Conservation (phyloP, 2,329 filamentous ascomycete species). For the Cladosporium cucumerinum region DNA sequence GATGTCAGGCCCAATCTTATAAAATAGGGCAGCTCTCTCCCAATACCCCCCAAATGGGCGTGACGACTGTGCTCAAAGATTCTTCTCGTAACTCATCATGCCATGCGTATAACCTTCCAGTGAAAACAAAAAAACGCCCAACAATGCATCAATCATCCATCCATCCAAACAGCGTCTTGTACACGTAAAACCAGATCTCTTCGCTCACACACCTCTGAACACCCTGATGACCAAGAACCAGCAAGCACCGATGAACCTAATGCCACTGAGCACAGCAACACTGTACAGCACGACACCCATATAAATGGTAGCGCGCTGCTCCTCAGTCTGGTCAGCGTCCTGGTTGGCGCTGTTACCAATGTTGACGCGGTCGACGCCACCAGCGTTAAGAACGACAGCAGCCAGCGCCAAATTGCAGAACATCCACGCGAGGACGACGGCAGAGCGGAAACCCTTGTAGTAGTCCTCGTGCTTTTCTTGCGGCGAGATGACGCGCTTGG, state of each 20-base stretch:
- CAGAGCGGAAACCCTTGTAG: constrained; percentile 91
- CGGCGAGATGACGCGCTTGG: constrained; percentile 60
- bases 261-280: constrained; percentile 76
- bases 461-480: constrained; percentile 92
- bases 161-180: constrained; percentile 13
- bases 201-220: constrained; percentile 57
- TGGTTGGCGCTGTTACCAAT: constrained; percentile 31
- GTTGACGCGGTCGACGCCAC: constrained; percentile 58
- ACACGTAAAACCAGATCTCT: background rate
- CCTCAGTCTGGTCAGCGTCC: constrained; percentile 46
- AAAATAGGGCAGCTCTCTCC: background rate
- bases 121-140: constrained; percentile 22
- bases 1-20: background rate
- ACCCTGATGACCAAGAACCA: constrained; percentile 90
- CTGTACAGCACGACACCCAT: constrained; percentile 85
- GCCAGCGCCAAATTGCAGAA: constrained; percentile 88
- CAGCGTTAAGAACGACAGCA: constrained; percentile 81
- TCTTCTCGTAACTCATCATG: constrained; percentile 11
- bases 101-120: constrained; percentile 18
- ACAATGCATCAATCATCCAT: constrained; percentile 13
- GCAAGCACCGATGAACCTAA: constrained; percentile 82
- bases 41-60: background rate
- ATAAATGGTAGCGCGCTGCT: constrained; percentile 70
- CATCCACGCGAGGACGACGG: constrained; percentile 93
- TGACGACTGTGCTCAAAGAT: background rate